Evolutionary conservation across 768 basidiomycete genomes (phyloP), one percentile per base, ranked within the genome.

Genomic region (Trametes elegans): DNA sequence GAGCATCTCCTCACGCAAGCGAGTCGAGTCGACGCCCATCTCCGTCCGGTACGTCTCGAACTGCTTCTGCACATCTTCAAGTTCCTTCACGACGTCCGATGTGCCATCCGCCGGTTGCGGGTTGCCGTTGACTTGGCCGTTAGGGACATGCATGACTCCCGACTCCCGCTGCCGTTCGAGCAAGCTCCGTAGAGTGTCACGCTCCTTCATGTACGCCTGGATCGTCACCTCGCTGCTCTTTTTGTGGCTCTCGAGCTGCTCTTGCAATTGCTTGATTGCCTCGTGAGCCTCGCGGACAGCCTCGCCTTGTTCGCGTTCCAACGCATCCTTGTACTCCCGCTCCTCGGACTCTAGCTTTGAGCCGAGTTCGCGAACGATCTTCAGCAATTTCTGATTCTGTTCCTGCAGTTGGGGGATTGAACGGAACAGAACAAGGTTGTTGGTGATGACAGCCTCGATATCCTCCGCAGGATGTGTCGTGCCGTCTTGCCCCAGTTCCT

Each of bases 271-370:
- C 55, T 85, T 80, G 62, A 98, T 93, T 1, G 90, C 85, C 49
- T 90, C 85, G 55, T 93, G 89, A 0, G 96, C 96, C 70, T 97
- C 93, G 31, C 81, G 79, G 9, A 98, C 79, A 0, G 93, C 92
- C 62, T 87, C 86, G 24, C 76, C 78, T 62, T 91, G 89, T 65
- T 90, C 90, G 62, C 73, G 78, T 60, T 90, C 84, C 70, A 90
- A 81, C 5, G 72, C 68, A 43, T 83, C 85, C 39, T 80, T 79
- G 60, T 88, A 87, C 23, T 91, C 89, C 59, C 76, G 79, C 70
- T 96, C 93, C 62, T 90, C 88, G 5, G 76, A 76, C 71, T 98
- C 97, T 79, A 98, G 81, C 75, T 89, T 87, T 32, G 78, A 72
- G 5, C 89, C 93, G 34, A 98, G 77, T 51, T 90, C 88, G 16